These are phyloP conservation scores for Hypsizygus marmoreus DNA, from an alignment of 768 basidiomycete species.

Conservation along the genomic window DNA sequence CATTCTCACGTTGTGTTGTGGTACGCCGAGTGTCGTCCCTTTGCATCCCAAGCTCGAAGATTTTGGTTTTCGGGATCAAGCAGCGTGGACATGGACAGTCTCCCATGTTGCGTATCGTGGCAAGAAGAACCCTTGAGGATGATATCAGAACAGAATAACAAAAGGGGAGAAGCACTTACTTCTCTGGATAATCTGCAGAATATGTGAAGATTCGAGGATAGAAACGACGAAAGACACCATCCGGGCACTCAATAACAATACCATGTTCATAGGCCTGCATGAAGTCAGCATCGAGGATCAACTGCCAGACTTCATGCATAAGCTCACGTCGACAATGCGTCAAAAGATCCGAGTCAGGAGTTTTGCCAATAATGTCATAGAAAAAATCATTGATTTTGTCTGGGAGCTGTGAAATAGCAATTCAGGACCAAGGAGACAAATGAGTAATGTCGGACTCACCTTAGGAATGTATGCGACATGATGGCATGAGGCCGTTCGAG, in stretches of 20 bases:
- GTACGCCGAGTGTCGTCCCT: slow-evolving; percentile 11
- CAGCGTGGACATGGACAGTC: slow-evolving; percentile 27
- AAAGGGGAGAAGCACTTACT: slow-evolving; percentile 19
- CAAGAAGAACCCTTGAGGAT: slow-evolving; percentile 24
- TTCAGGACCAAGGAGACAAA: neutral
- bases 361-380: slow-evolving; percentile 6
- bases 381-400: slow-evolving; percentile 24
- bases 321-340: slow-evolving; percentile 36
- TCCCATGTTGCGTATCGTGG: slow-evolving; percentile 24
- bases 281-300: slow-evolving; percentile 26
- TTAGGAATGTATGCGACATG: slow-evolving; percentile 43
- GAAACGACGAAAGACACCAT: slow-evolving; percentile 30
- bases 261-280: slow-evolving; percentile 29
- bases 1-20: slow-evolving; percentile 5
- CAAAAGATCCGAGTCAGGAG: slow-evolving; percentile 16
- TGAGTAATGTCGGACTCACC: too few relatives aligned
- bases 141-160: neutral
- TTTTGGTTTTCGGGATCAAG: slow-evolving; percentile 17
- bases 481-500: slow-evolving; percentile 23
- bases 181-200: slow-evolving; percentile 39
- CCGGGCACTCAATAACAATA: slow-evolving; percentile 29
- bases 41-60: slow-evolving; percentile 26
- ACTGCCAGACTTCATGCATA: slow-evolving; percentile 32
- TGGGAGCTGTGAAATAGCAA: slow-evolving; percentile 22
- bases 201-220: slow-evolving; percentile 34